Base-by-base conservation (phyloP, 2,329 filamentous ascomycete species). In the Phoma sp. region DNA sequence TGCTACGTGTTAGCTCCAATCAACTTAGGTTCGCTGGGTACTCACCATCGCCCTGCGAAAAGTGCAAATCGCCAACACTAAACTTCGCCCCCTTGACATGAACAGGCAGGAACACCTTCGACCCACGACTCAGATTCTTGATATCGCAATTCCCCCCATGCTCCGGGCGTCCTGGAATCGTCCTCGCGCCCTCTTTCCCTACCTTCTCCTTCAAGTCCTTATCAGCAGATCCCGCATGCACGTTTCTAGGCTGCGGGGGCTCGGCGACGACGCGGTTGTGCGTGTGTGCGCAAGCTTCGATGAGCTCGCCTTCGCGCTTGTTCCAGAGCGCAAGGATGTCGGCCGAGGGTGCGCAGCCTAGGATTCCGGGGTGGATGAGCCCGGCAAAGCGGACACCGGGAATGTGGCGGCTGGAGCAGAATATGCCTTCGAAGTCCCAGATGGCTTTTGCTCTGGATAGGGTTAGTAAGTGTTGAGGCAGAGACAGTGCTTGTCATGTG, bases 121-220 rank as follows among this genome's bases (percentile, higher is more conserved):
- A 88, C 2, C 91, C 91, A 6, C 91, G 81, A 1, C 84, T 89
- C 25, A 96, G 80, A 66, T 95, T 95, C 78, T 96, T 96, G 74
- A 96, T 95, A 63, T 96, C 92, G 70, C 91, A 95, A 67, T 96
- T 96, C 0, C 92, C 93, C 12, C 93, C 93, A 64, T 96, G 90
- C 67, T 96, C 92, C 0, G 92, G 91, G 0, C 92, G 81, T 2
- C 92, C 85, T 43, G 92, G 92, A 40, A 97, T 89, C 0, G 93
- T 96, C 30, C 93, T 78, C 1, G 93, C 93, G 1, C 92, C 92
- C 68, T 96, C 91, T 10, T 76, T 80, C 0, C 85, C 91, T 18
- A 96, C 83, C 69, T 86, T 91, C 32, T 82, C 81, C 60, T 83
- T 87, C 25, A 90, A 68, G 0, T 80, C 79, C 0, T 77, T 82